These are phyloP conservation scores for Pharnaceum exiguum DNA, from an alignment of 148 eudicot species.

Conservation along the genomic window DNA sequence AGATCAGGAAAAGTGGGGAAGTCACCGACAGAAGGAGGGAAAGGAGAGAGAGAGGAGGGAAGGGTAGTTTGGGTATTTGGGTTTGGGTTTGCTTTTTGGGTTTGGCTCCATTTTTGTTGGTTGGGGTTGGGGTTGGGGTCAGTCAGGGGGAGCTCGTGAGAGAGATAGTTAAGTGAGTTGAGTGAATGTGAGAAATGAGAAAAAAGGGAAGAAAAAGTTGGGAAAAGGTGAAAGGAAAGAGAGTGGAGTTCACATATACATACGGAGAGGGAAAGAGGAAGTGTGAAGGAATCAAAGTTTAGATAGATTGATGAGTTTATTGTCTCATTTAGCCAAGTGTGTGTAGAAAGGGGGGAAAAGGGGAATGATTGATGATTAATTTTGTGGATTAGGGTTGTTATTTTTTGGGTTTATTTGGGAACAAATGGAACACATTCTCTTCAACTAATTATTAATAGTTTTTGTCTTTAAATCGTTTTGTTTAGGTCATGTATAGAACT, in stretches of 20 bases:
- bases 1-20: neutral
- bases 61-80: neutral
- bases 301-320: constrained; percentile 17
- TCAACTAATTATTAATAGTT: no score
- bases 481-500: no score
- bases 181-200: constrained; percentile 17
- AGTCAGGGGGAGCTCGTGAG: constrained; percentile 53
- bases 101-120: constrained; percentile 40
- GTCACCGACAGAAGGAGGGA: constrained; percentile 35
- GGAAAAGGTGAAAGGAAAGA: neutral
- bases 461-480: no score
- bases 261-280: neutral
- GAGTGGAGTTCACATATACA: no score
- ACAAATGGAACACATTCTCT: constrained; percentile 10
- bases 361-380: neutral
- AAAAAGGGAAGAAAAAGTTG: neutral
- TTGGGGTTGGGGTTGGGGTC: no score
- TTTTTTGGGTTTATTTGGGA: neutral
- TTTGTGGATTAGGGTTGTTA: constrained; percentile 18
- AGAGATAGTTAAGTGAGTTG: constrained; percentile 16
- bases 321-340: no score
- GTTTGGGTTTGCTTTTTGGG: neutral
- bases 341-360: neutral
- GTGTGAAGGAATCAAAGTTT: constrained; percentile 8
- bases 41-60: constrained; percentile 8